Evolutionary conservation across 805 yeast genomes (phyloP).

Genomic region (Yarrowia yakushimensis): DNA sequence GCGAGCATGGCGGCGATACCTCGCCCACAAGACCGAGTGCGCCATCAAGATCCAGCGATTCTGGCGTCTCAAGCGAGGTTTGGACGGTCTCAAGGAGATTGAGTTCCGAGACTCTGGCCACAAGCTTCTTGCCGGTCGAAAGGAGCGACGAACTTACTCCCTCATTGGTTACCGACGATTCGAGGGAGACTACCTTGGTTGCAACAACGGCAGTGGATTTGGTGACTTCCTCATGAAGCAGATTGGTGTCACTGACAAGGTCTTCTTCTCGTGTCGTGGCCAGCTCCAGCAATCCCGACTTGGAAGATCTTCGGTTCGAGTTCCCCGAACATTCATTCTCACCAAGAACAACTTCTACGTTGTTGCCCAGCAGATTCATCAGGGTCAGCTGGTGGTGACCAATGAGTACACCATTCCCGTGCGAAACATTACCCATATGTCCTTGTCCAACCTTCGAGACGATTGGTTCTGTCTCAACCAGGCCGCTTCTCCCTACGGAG

Average conservation of each 20-base stretch:
- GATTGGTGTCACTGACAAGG: conserved; percentile 61
- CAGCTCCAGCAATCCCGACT: conserved; percentile 80
- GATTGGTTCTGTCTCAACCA: conserved; percentile 82
- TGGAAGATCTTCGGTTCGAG: conserved; percentile 83
- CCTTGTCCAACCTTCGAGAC: conserved; percentile 75
- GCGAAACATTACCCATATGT: conserved; percentile 55
- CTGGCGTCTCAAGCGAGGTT: conserved; percentile 71
- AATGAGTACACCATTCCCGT: conserved; percentile 65
- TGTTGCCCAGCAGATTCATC: conserved; percentile 67
- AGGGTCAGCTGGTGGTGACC: conserved; percentile 54
- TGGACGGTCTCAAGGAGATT: conserved; percentile 67
- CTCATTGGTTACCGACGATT: conserved; percentile 82
- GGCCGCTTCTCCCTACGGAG: conserved; percentile 59
- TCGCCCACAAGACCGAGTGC: conserved; percentile 77
- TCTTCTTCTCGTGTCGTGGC: conserved; percentile 77
- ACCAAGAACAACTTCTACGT: conserved; percentile 62
- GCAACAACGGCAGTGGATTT: conserved; percentile 69
- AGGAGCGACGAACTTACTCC: conserved; percentile 87
- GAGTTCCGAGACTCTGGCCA: conserved; percentile 84
- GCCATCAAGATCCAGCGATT: conserved; percentile 77
- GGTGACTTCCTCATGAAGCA: conserved; percentile 74
- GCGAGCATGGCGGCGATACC: conserved; percentile 89
- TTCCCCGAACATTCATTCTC: conserved; percentile 68
- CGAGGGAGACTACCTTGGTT: conserved; percentile 90
- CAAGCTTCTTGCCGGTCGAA: conserved; percentile 62